Percentiles rank a stretch among this genome's conserved stretches.
Conservation (phyloP, 306 rosid genomes). For the Sechiopsis laciniata region DNA sequence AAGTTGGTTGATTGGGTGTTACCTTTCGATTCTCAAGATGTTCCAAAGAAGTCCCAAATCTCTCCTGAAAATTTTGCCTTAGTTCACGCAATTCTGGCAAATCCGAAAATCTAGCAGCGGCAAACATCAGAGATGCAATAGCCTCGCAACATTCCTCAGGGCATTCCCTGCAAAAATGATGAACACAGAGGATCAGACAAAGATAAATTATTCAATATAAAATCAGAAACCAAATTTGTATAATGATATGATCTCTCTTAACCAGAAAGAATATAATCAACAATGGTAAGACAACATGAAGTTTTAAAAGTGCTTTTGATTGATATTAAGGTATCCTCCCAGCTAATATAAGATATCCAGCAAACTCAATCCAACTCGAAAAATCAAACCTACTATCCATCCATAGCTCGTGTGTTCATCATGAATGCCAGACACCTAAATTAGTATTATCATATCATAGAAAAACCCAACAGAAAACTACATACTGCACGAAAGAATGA, state of each 20-base stretch:
- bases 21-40: constrained; percentile 67
- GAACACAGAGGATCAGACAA: constrained; percentile 2
- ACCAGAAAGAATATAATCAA: background rate
- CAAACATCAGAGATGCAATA: constrained; percentile 67
- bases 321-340: background rate
- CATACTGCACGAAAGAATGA: background rate
- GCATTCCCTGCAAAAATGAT: constrained; percentile 57
- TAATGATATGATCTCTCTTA: background rate
- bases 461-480: background rate
- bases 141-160: constrained; percentile 86
- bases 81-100: constrained; percentile 92
- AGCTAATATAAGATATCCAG: background rate
- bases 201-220: constrained; percentile 16
- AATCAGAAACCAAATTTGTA: background rate
- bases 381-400: constrained; percentile 3
- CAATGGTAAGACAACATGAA: background rate
- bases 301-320: background rate
- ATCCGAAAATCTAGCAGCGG: constrained; percentile 94
- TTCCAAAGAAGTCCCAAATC: constrained; percentile 54
- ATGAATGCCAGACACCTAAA: constrained; percentile 5
- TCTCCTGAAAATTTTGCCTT: constrained; percentile 73
- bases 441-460: background rate
- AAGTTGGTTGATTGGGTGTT: constrained; percentile 12
- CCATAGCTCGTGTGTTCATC: background rate
- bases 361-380: constrained; percentile 1